Evolutionary conservation across 2,329 filamentous ascomycete species (phyloP).

Genomic region (Amphichorda felina): DNA sequence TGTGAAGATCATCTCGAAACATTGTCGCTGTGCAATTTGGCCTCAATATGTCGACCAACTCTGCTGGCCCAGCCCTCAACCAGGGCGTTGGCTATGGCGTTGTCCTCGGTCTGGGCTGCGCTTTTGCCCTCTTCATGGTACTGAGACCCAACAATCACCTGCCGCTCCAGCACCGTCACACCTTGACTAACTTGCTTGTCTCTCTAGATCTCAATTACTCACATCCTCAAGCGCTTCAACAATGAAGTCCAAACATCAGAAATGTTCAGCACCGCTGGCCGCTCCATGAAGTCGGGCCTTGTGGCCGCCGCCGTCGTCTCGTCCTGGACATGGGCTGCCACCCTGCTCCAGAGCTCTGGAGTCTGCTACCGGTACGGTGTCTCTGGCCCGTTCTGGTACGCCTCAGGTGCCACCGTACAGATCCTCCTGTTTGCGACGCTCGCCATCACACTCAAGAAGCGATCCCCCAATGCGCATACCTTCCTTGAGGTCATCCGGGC

Average conservation of each 20-base stretch:
- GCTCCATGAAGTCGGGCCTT: constrained; percentile 80
- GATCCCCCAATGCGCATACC: constrained; percentile 76
- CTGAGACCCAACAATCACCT: not conserved
- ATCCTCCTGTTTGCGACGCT: constrained; percentile 84
- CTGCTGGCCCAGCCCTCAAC: constrained; percentile 23
- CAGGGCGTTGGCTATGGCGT: constrained; percentile 69
- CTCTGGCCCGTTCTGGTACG: constrained; percentile 39
- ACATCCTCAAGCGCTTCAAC: constrained; percentile 50
- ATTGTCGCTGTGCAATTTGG: not conserved
- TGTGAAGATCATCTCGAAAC: not conserved
- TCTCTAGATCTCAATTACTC: constrained; percentile 50
- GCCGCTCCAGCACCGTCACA: not conserved
- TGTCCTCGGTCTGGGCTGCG: constrained; percentile 60
- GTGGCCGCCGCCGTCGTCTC: constrained; percentile 85
- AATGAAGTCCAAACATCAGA: constrained; percentile 76
- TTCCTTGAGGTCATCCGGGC: constrained; percentile 77
- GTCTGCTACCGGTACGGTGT: constrained; percentile 74
- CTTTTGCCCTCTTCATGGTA: constrained; percentile 62
- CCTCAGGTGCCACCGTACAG: constrained; percentile 66
- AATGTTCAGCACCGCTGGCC: constrained; percentile 82
- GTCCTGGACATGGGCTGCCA: constrained; percentile 89
- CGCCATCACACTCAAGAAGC: constrained; percentile 79
- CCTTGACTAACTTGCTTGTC: not conserved
- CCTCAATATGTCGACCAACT: not conserved
- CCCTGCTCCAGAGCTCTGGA: constrained; percentile 65